Evolutionary conservation across 2,329 filamentous ascomycete species (phyloP).

Genomic region (Xylaria sp.): DNA sequence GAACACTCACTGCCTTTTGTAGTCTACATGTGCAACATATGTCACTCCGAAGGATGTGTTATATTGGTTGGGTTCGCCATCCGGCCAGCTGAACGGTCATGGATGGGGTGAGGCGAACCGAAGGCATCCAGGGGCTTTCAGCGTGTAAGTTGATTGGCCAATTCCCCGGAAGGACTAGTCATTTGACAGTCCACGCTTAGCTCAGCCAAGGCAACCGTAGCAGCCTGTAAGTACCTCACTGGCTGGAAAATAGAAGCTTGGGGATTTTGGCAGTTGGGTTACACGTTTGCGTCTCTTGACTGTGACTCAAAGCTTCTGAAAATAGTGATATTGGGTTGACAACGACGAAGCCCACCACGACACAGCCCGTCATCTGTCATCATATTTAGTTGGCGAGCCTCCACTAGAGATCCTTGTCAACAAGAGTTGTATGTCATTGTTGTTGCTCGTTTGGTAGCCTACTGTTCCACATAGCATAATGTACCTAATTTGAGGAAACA

Average conservation of each 20-base stretch:
- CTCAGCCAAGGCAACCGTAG: slow-evolving; percentile 28
- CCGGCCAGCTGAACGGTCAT: slow-evolving; percentile 27
- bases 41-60: not conserved
- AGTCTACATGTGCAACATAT: not conserved
- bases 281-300: not conserved
- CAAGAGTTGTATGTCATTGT: not conserved
- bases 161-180: slow-evolving; percentile 28
- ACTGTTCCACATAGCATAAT: not conserved
- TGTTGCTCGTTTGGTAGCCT: not conserved
- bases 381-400: not conserved
- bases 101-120: slow-evolving; percentile 6
- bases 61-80: not conserved
- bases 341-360: not conserved
- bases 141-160: slow-evolving; percentile 39
- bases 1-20: not conserved
- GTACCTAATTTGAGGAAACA: not conserved
- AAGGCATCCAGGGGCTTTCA: slow-evolving; percentile 26
- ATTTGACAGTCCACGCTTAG: slow-evolving; percentile 23
- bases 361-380: not conserved
- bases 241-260: no score
- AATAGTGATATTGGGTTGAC: not conserved
- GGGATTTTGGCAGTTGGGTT: no score
- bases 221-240: slow-evolving; percentile 15
- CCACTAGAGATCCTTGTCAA: not conserved
- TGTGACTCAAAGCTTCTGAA: slow-evolving; percentile 17